phyloP scores from a whole-genome alignment of 2,329 filamentous ascomycete species.

The Akanthomyces lecanii region DNA sequence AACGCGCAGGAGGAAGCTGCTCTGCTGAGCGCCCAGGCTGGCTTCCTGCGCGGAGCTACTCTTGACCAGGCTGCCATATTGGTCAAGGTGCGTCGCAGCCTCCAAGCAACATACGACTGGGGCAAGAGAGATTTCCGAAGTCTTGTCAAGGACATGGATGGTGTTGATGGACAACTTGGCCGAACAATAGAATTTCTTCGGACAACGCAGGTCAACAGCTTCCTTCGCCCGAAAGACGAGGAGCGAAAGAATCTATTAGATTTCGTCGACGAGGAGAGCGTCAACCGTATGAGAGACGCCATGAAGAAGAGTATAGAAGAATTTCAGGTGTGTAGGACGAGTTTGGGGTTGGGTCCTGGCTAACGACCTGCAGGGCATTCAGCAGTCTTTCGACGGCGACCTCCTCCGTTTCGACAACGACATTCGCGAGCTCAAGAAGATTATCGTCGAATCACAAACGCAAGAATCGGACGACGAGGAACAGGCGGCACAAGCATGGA shows the following conservation, averaged over 20 bases:
- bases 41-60: conserved; percentile 63
- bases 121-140: conserved; percentile 57
- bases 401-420: conserved; percentile 72
- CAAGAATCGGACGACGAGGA: conserved; percentile 31
- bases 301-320: conserved; percentile 68
- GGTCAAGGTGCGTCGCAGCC: conserved; percentile 44
- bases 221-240: conserved; percentile 57
- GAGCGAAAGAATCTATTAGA: conserved; percentile 63
- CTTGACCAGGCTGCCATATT: conserved; percentile 52
- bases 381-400: conserved; percentile 72
- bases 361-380: conserved; percentile 45
- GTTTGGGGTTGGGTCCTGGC: conserved; percentile 17
- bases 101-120: conserved; percentile 53
- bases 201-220: conserved; percentile 58
- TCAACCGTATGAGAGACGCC: conserved; percentile 60
- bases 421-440: conserved; percentile 60
- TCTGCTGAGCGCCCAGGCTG: conserved; percentile 64
- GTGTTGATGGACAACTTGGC: conserved; percentile 59
- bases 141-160: conserved; percentile 62
- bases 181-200: conserved; percentile 63
- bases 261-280: conserved; percentile 70
- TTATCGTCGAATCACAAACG: conserved; percentile 42
- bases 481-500: conserved; percentile 27
- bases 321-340: conserved; percentile 51
- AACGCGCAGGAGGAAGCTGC: conserved; percentile 73